These are phyloP conservation scores for Avicennia marina DNA, from an alignment of 257 asterid genomes.

Conservation along the genomic window DNA sequence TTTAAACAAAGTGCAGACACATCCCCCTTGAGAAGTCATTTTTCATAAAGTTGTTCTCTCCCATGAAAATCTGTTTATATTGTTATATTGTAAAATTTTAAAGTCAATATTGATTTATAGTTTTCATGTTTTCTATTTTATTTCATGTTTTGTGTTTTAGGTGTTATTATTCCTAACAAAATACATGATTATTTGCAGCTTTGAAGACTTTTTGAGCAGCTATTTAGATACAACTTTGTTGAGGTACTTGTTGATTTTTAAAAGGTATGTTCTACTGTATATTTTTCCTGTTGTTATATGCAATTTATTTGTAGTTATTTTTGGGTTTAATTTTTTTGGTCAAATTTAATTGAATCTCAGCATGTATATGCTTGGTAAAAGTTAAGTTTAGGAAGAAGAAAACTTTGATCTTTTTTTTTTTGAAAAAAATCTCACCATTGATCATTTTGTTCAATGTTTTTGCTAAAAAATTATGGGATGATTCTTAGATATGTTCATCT, in stretches of 20 bases:
- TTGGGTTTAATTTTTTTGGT: background rate
- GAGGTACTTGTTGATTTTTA: conserved; percentile 17
- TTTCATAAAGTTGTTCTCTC: background rate
- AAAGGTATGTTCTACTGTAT: background rate
- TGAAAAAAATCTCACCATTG: conserved; percentile 5
- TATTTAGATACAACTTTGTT: background rate
- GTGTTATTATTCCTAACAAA: background rate
- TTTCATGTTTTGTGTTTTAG: background rate
- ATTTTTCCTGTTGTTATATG: background rate
- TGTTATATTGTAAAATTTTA: no score
- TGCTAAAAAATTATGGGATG: background rate
- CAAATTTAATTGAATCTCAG: background rate
- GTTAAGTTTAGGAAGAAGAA: background rate
- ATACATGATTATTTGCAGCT: background rate
- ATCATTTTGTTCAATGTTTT: background rate
- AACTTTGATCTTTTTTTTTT: background rate
- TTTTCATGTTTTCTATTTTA: no score
- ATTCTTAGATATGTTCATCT: background rate
- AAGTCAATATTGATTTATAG: no score
- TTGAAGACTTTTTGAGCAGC: conserved; percentile 6
- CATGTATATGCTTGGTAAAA: background rate
- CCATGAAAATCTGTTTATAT: no score
- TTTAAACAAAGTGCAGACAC: background rate
- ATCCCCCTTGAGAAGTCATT: background rate
- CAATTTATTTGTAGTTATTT: background rate